Evolutionary conservation across 495 filamentous ascomycete species (phyloP), one percentile per base, ranked within the genome.

Genomic region (Xylaria cubensis): DNA sequence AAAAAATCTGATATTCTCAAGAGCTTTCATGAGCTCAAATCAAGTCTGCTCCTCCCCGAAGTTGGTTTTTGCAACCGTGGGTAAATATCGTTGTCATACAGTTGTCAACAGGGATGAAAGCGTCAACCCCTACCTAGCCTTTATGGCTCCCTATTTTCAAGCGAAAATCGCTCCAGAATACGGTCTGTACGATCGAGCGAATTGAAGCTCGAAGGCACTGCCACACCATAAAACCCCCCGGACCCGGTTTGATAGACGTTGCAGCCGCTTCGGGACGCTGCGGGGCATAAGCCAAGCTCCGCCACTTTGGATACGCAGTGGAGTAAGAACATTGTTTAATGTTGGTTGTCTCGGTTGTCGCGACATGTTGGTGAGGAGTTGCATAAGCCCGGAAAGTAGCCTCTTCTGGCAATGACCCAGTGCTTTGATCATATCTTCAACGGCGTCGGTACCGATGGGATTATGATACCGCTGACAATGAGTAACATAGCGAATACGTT

Each of bases 231-330:
- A 8, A 39, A 8, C 36, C 39, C 58, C 61, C 39, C 39, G 61
- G 32, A 61, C 61, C 17, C 61, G 39, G 34, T 17, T 36, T 44
- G 34, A 24, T 63, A 36, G 21, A 21, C 39, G 58, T 61, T 61
- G 58, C 32, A 61, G 58, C 58, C 58, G 58, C 58, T 61, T 61
- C 58, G 58, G 19, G 58, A 41, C 39, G 29, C 58, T 61, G 58
- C 34, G 36, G 61, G 61, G 39, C 36, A 8, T 44, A 64, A 64
- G 36, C 61, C n/a, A 42, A 42, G 36, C 61, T 64, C 61, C 61
- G 61, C 61, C 61, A 64, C 61, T 44, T 44, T n/a, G n/a, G 39
- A 44, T 44, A 44, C 61, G 21, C 61, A 34, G 61, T 64, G 39
- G 21, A 61, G 58, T 32, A 61, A 26, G 58, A 61, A 39, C n/a